Percentiles rank a stretch among this genome's conserved stretches.
phyloP scores from a whole-genome alignment of 23 red algal species.

The Cyanidium caldarium region DNA sequence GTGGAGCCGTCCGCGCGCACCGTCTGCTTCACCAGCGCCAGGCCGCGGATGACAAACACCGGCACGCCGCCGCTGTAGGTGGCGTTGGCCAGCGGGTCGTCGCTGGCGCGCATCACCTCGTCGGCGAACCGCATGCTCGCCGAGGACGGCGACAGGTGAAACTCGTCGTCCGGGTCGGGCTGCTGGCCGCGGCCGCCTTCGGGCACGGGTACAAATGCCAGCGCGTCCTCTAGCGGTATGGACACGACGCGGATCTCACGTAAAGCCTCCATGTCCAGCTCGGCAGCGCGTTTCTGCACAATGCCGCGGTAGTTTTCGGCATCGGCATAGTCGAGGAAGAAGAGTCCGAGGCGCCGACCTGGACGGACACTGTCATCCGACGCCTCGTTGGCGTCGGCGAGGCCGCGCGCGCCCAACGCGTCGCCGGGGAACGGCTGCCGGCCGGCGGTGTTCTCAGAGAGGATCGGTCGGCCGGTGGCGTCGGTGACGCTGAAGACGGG shows the following conservation, averaged over 20 bases:
- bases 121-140: constrained; percentile 1
- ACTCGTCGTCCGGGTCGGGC: not conserved
- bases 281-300: not conserved
- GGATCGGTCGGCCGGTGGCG: not conserved
- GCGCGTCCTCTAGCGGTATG: not conserved
- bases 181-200: not conserved
- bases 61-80: not conserved
- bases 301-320: not conserved
- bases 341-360: not conserved
- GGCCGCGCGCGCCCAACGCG: no score
- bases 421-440: no score
- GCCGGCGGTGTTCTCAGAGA: no score
- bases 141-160: not conserved
- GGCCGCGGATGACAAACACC: not conserved
- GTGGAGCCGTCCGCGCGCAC: not conserved
- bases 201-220: not conserved
- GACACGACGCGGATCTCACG: not conserved
- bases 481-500: not conserved
- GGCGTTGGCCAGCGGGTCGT: not conserved
- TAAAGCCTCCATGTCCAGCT: not conserved
- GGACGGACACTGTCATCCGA: no score
- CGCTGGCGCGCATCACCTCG: not conserved
- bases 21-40: not conserved
- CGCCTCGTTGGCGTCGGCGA: no score
- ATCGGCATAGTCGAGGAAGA: not conserved